Conservation (phyloP, 768 basidiomycete species). For the Collybia sp. region DNA sequence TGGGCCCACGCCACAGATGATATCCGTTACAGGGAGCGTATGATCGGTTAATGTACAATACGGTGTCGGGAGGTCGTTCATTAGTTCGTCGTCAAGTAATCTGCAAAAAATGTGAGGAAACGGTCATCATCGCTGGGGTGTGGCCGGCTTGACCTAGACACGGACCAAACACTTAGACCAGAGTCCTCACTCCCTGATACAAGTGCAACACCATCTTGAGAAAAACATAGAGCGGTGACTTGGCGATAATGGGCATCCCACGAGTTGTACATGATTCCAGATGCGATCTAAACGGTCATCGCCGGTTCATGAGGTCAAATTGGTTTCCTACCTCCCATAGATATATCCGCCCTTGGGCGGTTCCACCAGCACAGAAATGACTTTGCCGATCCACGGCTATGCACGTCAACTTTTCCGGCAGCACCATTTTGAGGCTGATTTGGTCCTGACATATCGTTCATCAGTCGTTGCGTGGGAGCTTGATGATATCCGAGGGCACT, state of each 20-base stretch:
- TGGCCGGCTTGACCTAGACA: constrained; percentile 63
- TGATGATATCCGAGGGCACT: constrained; percentile 31
- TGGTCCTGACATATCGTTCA: constrained; percentile 63
- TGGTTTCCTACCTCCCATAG: constrained; percentile 78
- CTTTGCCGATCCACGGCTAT: constrained; percentile 72
- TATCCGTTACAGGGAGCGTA: constrained; percentile 83
- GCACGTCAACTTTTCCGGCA: constrained; percentile 87
- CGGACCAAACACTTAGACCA: constrained; percentile 82
- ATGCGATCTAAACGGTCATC: constrained; percentile 56
- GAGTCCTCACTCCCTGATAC: constrained; percentile 91
- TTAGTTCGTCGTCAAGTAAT: constrained; percentile 70
- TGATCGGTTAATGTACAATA: constrained; percentile 86
- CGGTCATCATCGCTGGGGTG: constrained; percentile 9
- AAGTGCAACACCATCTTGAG: constrained; percentile 73
- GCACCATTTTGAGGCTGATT: constrained; percentile 75
- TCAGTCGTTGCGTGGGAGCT: constrained; percentile 1
- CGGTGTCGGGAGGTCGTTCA: constrained; percentile 71
- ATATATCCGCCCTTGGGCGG: constrained; percentile 83
- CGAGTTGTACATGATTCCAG: constrained; percentile 88
- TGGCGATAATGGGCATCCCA: constrained; percentile 97
- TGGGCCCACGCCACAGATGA: constrained; percentile 72
- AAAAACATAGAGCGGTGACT: constrained; percentile 79
- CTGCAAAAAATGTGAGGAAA: constrained; percentile 30
- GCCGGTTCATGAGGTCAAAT: constrained; percentile 1
- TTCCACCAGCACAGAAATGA: constrained; percentile 82